These are phyloP conservation scores for Boletus subcaerulescens DNA, from an alignment of 768 basidiomycete species.

Conservation along the genomic window DNA sequence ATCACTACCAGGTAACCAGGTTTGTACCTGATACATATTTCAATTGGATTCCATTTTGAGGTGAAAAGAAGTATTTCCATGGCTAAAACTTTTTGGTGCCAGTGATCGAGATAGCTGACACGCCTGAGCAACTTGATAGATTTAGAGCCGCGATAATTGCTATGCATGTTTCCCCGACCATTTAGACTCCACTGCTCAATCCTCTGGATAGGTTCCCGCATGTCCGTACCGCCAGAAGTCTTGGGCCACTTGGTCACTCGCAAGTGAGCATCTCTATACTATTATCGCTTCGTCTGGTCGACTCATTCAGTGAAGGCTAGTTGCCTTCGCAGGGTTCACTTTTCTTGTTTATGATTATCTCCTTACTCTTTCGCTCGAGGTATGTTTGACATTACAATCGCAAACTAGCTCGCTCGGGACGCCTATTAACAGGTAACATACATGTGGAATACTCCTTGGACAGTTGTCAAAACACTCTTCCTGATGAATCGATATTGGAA, in stretches of 20 bases:
- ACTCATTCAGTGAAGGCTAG: constrained; percentile 1
- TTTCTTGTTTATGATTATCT: constrained; percentile 28
- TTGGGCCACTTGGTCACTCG: constrained; percentile 12
- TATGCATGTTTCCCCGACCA: background rate
- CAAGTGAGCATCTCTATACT: constrained; percentile 12
- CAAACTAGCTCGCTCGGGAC: background rate
- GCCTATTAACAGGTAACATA: constrained; percentile 9
- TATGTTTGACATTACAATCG: background rate
- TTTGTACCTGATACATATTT: no score
- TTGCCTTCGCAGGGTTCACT: constrained; percentile 16
- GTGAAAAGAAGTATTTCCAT: no score
- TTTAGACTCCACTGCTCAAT: background rate
- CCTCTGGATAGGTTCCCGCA: constrained; percentile 1
- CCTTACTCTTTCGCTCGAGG: constrained; percentile 27
- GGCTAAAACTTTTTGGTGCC: background rate
- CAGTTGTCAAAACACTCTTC: constrained; percentile 11
- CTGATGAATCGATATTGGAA: constrained; percentile 16
- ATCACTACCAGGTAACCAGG: background rate
- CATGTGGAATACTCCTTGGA: constrained; percentile 18
- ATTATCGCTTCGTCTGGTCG: background rate
- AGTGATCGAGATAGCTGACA: background rate
- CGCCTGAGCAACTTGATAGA: background rate
- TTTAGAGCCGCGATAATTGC: no score
- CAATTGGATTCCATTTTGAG: no score
- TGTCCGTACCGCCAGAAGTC: constrained; percentile 4